Evolutionary conservation across 495 filamentous ascomycete species (phyloP).

Genomic region (Hypoxylon fragiforme): DNA sequence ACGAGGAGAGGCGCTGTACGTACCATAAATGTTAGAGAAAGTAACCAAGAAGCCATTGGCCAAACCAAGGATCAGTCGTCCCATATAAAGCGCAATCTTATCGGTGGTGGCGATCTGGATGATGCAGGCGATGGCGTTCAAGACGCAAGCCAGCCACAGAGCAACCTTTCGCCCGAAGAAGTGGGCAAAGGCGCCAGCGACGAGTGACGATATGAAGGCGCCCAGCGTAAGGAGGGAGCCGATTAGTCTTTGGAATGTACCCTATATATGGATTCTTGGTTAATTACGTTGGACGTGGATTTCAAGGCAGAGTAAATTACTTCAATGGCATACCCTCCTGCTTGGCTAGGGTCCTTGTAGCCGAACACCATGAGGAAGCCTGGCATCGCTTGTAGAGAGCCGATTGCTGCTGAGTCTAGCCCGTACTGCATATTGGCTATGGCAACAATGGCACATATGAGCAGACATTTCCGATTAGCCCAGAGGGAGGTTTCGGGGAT

Average conservation of each 20-base stretch:
- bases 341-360: constrained; percentile 41
- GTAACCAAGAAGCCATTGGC: constrained; percentile 58
- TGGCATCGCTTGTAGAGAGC: constrained; percentile 48
- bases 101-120: constrained; percentile 53
- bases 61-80: constrained; percentile 55
- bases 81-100: constrained; percentile 52
- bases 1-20: too few relatives aligned
- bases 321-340: constrained; percentile 40
- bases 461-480: constrained; percentile 45
- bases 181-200: constrained; percentile 46
- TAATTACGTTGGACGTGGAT: constrained; percentile 9
- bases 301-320: constrained; percentile 1
- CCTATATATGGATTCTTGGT: constrained; percentile 23
- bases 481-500: constrained; percentile 45
- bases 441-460: constrained; percentile 44
- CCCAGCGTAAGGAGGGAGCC: constrained; percentile 48
- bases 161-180: constrained; percentile 49
- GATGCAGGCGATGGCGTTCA: constrained; percentile 48
- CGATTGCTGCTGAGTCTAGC: constrained; percentile 46
- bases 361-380: constrained; percentile 53
- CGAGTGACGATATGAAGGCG: constrained; percentile 42
- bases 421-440: constrained; percentile 52
- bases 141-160: constrained; percentile 50
- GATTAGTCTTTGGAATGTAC: constrained; percentile 46
- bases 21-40: constrained; percentile 56